Conservation (phyloP, 208 protist genomes). For the Acanthamoeba castellanii region DNA sequence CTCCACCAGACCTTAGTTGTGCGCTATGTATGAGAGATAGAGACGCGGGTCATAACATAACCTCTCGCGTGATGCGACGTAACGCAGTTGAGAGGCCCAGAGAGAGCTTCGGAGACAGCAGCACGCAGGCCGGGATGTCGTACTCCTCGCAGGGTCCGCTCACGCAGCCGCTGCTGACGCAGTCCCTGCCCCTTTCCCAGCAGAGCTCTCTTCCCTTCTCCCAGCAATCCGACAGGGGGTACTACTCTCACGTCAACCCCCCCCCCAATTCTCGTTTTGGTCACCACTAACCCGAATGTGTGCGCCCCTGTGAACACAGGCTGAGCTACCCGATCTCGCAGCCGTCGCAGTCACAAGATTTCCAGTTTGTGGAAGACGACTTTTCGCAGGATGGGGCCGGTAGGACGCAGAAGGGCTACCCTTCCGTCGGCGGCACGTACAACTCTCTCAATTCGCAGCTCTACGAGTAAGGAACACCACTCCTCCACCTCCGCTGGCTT, state of each 20-base stretch:
- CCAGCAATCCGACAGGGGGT: constrained; percentile 11
- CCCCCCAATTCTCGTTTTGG: too few relatives aligned
- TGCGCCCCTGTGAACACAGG: neutral
- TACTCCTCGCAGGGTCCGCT: neutral
- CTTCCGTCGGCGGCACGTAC: neutral
- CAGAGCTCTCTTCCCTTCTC: constrained; percentile 38
- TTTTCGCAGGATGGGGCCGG: neutral
- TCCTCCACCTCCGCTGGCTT: too few relatives aligned
- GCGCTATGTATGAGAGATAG: too few relatives aligned
- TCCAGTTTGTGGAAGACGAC: constrained; percentile 30
- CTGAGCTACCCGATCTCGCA: constrained; percentile 29
- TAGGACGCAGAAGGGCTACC: neutral
- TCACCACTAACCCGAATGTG: too few relatives aligned
- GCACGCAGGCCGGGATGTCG: constrained; percentile 12
- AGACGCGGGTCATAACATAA: neutral
- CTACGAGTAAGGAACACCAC: constrained; percentile 15
- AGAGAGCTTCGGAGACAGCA: neutral
- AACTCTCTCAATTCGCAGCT: constrained; percentile 11
- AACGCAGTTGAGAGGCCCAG: neutral
- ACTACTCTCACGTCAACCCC: neutral
- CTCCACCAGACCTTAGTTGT: too few relatives aligned
- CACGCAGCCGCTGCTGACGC: constrained; percentile 24
- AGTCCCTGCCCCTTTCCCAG: constrained; percentile 4
- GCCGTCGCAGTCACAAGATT: constrained; percentile 17
- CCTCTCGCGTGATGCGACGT: neutral